Percentiles rank a stretch among this genome's conserved stretches.
These are phyloP conservation scores for Croton laevigatus DNA, from an alignment of 441 rosid species.

Conservation along the genomic window DNA sequence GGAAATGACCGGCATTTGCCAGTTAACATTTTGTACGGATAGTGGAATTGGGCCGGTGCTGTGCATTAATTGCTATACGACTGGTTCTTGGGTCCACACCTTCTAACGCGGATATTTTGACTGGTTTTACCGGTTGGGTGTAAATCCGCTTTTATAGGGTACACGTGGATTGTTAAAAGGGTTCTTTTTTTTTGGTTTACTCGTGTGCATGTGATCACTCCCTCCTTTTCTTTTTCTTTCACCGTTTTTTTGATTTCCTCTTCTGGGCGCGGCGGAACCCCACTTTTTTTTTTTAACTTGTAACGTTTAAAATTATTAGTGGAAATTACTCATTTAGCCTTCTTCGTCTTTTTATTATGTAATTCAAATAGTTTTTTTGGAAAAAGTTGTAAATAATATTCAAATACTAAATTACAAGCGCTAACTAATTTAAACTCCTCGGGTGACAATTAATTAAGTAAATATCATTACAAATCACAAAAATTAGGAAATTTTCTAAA, in stretches of 20 bases:
- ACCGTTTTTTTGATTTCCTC: slow-evolving; percentile 13
- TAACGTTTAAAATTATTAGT: neutral
- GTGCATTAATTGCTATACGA: slow-evolving; percentile 50
- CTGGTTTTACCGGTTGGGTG: slow-evolving; percentile 49
- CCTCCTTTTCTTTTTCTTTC: neutral
- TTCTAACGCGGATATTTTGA: slow-evolving; percentile 42
- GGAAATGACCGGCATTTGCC: slow-evolving; percentile 55
- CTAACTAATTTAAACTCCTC: no score
- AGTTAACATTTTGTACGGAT: slow-evolving; percentile 43
- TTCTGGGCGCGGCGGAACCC: slow-evolving; percentile 32
- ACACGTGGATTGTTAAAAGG: slow-evolving; percentile 5
- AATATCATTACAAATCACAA: no score
- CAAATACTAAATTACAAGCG: neutral
- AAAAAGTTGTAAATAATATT: no score
- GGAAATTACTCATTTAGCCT: slow-evolving; percentile 1
- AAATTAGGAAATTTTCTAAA: no score
- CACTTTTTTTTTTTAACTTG: slow-evolving; percentile 2
- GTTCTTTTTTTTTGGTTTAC: neutral
- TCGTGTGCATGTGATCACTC: slow-evolving; percentile 32
- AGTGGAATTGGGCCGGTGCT: slow-evolving; percentile 37
- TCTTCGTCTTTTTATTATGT: neutral
- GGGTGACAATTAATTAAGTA: no score
- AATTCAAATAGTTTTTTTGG: neutral
- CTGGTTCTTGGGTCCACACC: slow-evolving; percentile 29
- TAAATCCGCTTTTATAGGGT: neutral